Evolutionary conservation across 108 stramenopile genomes (phyloP).

Genomic region (Skeletonema menzelii): DNA sequence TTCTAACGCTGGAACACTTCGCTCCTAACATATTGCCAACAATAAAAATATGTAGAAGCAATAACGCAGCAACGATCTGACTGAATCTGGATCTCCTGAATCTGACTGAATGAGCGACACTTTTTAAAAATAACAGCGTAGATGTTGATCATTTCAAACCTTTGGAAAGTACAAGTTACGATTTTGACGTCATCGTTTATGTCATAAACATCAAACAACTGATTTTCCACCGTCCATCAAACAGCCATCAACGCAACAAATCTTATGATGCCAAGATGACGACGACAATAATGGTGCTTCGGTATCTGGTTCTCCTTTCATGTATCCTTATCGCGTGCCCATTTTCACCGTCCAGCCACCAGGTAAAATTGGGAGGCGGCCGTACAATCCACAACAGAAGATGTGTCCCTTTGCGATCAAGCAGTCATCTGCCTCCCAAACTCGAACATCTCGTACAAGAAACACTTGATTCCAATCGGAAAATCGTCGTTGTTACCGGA

Average conservation of each 20-base stretch:
- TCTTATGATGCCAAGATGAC: not conserved
- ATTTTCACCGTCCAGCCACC: not conserved
- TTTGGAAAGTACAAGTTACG: too few relatives aligned
- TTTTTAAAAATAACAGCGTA: too few relatives aligned
- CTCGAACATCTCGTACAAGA: conserved; percentile 30
- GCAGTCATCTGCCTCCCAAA: conserved; percentile 25
- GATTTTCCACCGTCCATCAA: not conserved
- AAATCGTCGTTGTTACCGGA: conserved; percentile 92
- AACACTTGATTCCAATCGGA: conserved; percentile 30
- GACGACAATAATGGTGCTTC: not conserved
- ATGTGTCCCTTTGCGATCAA: not conserved
- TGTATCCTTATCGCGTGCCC: not conserved
- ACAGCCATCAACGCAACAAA: too few relatives aligned
- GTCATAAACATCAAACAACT: too few relatives aligned
- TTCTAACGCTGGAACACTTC: not conserved
- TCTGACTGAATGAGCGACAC: too few relatives aligned
- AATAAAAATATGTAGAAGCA: too few relatives aligned
- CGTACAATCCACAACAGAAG: not conserved
- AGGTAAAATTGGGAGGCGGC: not conserved
- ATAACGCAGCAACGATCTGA: too few relatives aligned
- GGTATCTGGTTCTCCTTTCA: not conserved
- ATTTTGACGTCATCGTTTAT: too few relatives aligned
- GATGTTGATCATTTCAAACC: too few relatives aligned
- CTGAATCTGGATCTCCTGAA: too few relatives aligned
- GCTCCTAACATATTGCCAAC: too few relatives aligned